A percentile compares a stretch with the other conserved stretches of the same genome.
Evolutionary conservation across 768 basidiomycete genomes (phyloP).

Genomic region (Leccinum olivaceopallidum): DNA sequence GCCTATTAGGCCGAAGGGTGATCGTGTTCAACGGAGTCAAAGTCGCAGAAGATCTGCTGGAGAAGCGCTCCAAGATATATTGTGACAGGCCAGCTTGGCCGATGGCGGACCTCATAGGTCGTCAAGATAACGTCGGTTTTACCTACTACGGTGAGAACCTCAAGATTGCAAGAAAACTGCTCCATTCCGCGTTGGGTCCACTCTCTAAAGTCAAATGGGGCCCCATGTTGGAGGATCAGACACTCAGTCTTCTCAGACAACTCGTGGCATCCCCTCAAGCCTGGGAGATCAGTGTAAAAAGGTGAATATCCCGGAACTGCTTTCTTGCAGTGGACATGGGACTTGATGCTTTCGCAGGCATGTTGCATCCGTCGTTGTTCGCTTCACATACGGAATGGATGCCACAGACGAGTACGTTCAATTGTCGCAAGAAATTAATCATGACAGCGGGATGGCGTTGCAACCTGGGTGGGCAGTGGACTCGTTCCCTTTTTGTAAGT

Average conservation of each 20-base stretch:
- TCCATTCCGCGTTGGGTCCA: slow-evolving; percentile 38
- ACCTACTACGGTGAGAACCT: slow-evolving; percentile 13
- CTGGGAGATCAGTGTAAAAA: slow-evolving; percentile 6
- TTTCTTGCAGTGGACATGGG: not conserved
- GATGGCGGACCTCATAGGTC: slow-evolving; percentile 43
- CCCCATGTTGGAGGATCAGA: slow-evolving; percentile 8
- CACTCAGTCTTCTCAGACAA: slow-evolving; percentile 4
- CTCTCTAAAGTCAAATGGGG: not conserved
- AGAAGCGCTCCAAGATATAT: slow-evolving; percentile 44
- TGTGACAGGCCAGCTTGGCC: slow-evolving; percentile 51
- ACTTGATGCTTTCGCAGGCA: slow-evolving; percentile 22
- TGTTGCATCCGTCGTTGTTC: slow-evolving; percentile 37
- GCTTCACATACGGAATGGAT: slow-evolving; percentile 43
- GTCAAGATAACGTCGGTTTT: slow-evolving; percentile 41
- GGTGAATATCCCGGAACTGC: not conserved
- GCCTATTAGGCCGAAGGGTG: slow-evolving; percentile 42
- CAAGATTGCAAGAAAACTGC: slow-evolving; percentile 41
- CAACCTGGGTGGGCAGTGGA: slow-evolving; percentile 42
- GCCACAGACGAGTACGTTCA: slow-evolving; percentile 31
- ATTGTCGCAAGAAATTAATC: slow-evolving; percentile 34
- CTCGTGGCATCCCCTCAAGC: not conserved
- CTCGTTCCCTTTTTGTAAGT: slow-evolving; percentile 39
- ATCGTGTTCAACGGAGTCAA: slow-evolving; percentile 45
- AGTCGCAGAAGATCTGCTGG: slow-evolving; percentile 44
- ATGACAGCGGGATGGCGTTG: slow-evolving; percentile 22